Evolutionary conservation across 2,329 filamentous ascomycete genomes (phyloP), one percentile per base, ranked within the genome.

Genomic region (Fusarium mundagurra): DNA sequence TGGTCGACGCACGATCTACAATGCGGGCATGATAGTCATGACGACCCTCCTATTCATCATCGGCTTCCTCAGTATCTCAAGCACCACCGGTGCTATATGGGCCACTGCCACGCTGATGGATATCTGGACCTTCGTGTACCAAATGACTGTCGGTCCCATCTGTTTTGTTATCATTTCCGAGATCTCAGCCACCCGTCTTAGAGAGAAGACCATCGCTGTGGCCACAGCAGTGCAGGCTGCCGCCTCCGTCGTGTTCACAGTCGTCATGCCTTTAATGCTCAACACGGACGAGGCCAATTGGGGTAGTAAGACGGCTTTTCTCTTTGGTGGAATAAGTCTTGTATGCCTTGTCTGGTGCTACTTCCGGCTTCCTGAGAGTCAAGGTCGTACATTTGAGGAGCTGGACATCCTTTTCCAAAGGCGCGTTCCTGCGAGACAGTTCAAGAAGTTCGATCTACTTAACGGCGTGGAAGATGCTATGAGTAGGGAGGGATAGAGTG

Each of bases 1-100:
- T 55, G 86, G 86, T n/a, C 83, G 86, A 8, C 81, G 85, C 20
- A 81, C 78, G 0, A 81, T 87, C 43, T 86, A 83, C 71, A 72
- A 84, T 16, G 57, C 51, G 3, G 85, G 86, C 3, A 78, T 86
- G 62, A 72, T 74, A 2, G 69, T 89, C 3, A 87, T 86, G 31
- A 77, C 79, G 5, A 48, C 81, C 24, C 80, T 85, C 8, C 80
- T 87, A 11, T 78, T 83, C 60, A 73, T 82, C 33, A 84, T 87
- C 84, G 27, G 53, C 16, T 78, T 61, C 80, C 78, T 77, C 73
- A 7, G 73, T 73, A 72, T 78, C 16, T 77, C 84, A 8, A 36
- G 31, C 14, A 59, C 64, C 20, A 33, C 55, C 1, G 63, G 62
- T 6, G 71, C 71, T 5, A 62, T 62, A 31, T 85, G 83, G 82